Conservation (phyloP, 345 rosid species). For the Dimocarpus longan region DNA sequence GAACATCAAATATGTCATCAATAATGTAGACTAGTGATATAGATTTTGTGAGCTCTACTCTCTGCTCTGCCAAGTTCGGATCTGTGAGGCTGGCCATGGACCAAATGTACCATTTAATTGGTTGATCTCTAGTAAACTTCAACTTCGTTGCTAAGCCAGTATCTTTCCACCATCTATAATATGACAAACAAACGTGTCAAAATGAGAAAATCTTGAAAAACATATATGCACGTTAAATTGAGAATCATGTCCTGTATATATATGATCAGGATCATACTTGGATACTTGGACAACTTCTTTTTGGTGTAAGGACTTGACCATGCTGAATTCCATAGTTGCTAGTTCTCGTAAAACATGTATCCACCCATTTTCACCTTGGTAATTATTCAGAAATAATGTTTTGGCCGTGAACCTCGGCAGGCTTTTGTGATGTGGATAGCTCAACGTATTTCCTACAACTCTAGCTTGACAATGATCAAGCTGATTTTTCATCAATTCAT, state of each 20-base stretch:
- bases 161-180: slow-evolving; percentile 62
- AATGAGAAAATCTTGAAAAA: neutral
- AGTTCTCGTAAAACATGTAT: slow-evolving; percentile 32
- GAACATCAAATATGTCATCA: slow-evolving; percentile 55
- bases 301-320: slow-evolving; percentile 33
- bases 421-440: slow-evolving; percentile 48
- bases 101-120: slow-evolving; percentile 55
- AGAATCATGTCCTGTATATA: neutral
- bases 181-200: neutral
- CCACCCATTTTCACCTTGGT: too few relatives aligned
- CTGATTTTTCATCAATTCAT: slow-evolving; percentile 8
- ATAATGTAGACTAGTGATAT: slow-evolving; percentile 54
- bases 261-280: slow-evolving; percentile 28
- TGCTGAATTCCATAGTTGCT: slow-evolving; percentile 37
- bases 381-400: slow-evolving; percentile 8
- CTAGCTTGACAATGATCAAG: slow-evolving; percentile 20
- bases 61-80: slow-evolving; percentile 44
- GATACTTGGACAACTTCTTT: slow-evolving; percentile 36
- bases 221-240: neutral
- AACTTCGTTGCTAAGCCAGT: slow-evolving; percentile 42
- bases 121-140: slow-evolving; percentile 51
- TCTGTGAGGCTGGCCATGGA: slow-evolving; percentile 45
- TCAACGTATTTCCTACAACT: slow-evolving; percentile 25
- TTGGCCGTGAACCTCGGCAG: slow-evolving; percentile 35
- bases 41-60: slow-evolving; percentile 51